Base-by-base conservation (phyloP, 371 early-diverging fungal genomes). In the Saksenaea vasiformis region DNA sequence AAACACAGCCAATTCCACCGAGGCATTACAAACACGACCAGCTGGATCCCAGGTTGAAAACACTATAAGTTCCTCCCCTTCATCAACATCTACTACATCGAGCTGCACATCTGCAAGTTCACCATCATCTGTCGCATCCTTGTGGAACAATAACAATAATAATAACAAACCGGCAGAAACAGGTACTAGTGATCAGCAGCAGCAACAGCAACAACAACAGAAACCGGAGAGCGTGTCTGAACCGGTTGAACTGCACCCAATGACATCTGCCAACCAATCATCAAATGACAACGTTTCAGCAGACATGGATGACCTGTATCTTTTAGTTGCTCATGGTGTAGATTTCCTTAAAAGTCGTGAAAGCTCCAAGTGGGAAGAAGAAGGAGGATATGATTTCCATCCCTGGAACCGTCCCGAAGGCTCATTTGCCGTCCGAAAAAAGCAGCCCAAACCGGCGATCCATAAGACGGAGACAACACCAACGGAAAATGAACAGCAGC, bases 341-440 rank as follows among this genome's bases (percentile, higher is more conserved):
- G 79, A 79, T 24, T 82, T 73, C 38, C 58, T 82, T 14, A 70
- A 69, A 10, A 66, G 68, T 14, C 65, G 68, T 17, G 82, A 82
- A 57, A 73, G 72, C 28, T 69, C 74, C 15, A 72, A 77, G 64
- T 82, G 82, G 82, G 79, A 78, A 60, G 77, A 78, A 58, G 82
- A 82, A 58, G 79, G 76, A n/a, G 79, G 77, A 0, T 82, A 82
- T 58, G 72, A 76, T 9, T 79, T 78, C 37, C 82, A 82, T 69
- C 82, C 79, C 17, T 82, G 82, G 79, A 80, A 80, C 54, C 60
- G 78, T 58, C 68, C 78, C 24, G 74, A 77, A 37, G 72, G 76
- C 26, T 79, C 79, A 10, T 79, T 79, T 74, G 72, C 76, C 1
- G 73, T 76, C 0, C 73, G 70, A n/a, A 59, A 67, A 22, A 37